Percentiles rank a stretch among this genome's conserved stretches.
These are phyloP conservation scores for Phialemonium atrogriseum DNA, from an alignment of 2,329 filamentous ascomycete genomes.

Conservation along the genomic window DNA sequence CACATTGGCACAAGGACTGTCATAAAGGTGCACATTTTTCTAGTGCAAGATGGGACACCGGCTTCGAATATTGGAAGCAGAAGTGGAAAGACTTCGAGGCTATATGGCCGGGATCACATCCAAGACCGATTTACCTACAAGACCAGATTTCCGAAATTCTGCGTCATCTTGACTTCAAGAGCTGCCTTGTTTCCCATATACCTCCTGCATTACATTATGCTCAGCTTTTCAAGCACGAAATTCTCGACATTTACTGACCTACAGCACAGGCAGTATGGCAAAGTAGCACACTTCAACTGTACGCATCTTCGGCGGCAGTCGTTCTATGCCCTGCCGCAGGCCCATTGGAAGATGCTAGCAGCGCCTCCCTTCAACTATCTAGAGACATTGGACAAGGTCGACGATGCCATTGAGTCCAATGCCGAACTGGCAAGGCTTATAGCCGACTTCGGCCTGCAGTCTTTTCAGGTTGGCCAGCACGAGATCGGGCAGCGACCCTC, in stretches of 20 bases:
- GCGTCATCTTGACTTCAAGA: too few relatives aligned
- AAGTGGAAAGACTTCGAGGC: too few relatives aligned
- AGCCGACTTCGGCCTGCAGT: slow-evolving; percentile 56
- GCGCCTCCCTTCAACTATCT: slow-evolving; percentile 76
- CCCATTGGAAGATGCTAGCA: slow-evolving; percentile 77
- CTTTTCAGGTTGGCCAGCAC: slow-evolving; percentile 46
- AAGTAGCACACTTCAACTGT: slow-evolving; percentile 77
- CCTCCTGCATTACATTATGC: background rate
- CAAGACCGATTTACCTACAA: too few relatives aligned
- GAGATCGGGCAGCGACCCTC: slow-evolving; percentile 25
- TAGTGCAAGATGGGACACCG: too few relatives aligned
- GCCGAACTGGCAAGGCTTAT: slow-evolving; percentile 76
- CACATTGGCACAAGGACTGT: too few relatives aligned
- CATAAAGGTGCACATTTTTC: too few relatives aligned
- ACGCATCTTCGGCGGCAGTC: slow-evolving; percentile 86
- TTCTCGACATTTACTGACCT: too few relatives aligned
- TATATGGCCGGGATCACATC: too few relatives aligned
- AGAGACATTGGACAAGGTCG: slow-evolving; percentile 67
- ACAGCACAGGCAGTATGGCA: slow-evolving; percentile 65
- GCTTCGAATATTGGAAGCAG: too few relatives aligned
- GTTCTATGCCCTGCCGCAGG: slow-evolving; percentile 81
- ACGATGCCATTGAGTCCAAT: slow-evolving; percentile 84
- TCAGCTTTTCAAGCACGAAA: background rate
- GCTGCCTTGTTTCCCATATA: too few relatives aligned
- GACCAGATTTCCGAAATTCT: too few relatives aligned